Percentiles rank a stretch among this genome's conserved stretches.
Conservation (phyloP, 768 basidiomycete genomes). For the Russula brevipes region DNA sequence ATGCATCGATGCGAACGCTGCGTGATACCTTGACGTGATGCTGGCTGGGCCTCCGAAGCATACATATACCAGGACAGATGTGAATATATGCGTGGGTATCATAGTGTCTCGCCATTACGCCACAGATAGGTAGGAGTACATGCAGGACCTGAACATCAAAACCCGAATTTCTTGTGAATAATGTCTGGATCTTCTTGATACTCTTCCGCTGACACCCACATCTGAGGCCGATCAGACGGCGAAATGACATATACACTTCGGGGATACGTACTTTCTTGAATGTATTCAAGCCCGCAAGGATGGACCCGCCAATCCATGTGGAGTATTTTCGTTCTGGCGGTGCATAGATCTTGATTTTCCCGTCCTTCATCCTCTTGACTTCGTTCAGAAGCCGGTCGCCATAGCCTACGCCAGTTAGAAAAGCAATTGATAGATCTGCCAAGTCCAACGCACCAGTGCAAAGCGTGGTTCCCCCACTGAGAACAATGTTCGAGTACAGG, state of each 20-base stretch:
- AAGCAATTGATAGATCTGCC: conserved; percentile 25
- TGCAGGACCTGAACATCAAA: conserved; percentile 38
- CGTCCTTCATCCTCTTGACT: conserved; percentile 89
- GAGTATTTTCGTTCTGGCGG: conserved; percentile 99
- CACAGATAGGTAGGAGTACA: conserved; percentile 16
- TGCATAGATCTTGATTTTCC: conserved; percentile 98
- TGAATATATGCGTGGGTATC: conserved; percentile 24
- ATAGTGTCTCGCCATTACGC: conserved; percentile 13
- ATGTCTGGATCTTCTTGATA: conserved; percentile 99
- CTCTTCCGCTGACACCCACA: conserved; percentile 99
- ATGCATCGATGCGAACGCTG: conserved; percentile 24
- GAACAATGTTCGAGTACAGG: conserved; percentile 92
- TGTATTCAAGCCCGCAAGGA: conserved; percentile 89
- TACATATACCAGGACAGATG: conserved; percentile 17
- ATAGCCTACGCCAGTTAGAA: conserved; percentile 55
- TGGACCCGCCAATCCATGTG: conserved; percentile 96
- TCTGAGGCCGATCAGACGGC: conserved; percentile 43
- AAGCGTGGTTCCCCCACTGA: conserved; percentile 94
- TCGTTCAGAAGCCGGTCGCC: conserved; percentile 95
- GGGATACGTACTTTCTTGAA: conserved; percentile 82
- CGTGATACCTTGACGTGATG: conserved; percentile 13
- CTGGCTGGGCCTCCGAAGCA: neutral
- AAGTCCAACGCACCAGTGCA: conserved; percentile 63
- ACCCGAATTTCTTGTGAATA: conserved; percentile 92
- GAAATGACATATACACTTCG: conserved; percentile 4